A percentile compares a stretch with the other conserved stretches of the same genome.
These are phyloP conservation scores for Cadophora sp. DNA, from an alignment of 2,329 filamentous ascomycete species.

Conservation along the genomic window DNA sequence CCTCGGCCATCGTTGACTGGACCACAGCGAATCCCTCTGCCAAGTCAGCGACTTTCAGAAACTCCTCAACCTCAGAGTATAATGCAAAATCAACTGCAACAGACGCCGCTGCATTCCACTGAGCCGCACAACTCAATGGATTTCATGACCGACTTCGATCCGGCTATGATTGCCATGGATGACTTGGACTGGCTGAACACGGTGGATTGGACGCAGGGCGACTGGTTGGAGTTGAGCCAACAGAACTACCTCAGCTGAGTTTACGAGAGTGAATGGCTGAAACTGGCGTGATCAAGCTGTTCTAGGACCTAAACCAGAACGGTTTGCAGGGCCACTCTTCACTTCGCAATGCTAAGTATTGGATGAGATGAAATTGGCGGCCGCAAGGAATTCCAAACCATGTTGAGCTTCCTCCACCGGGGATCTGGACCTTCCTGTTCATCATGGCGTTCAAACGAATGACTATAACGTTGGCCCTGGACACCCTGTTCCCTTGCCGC, in stretches of 20 bases:
- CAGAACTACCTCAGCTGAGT: slow-evolving; percentile 15
- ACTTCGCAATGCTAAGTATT: not conserved
- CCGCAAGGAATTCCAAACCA: too few species aligned
- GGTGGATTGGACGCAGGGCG: slow-evolving; percentile 37
- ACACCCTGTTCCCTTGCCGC: too few species aligned
- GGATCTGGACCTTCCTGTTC: too few species aligned
- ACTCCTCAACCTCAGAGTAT: not conserved
- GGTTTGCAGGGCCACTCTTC: not conserved
- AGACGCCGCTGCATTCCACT: not conserved
- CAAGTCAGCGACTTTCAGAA: not conserved
- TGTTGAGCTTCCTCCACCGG: too few species aligned
- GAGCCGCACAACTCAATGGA: slow-evolving; percentile 6
- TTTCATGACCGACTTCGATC: slow-evolving; percentile 20
- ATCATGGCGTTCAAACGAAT: too few species aligned
- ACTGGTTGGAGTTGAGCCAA: slow-evolving; percentile 32
- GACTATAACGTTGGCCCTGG: too few species aligned
- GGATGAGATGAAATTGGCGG: too few species aligned
- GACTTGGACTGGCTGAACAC: slow-evolving; percentile 34
- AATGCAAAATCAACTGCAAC: slow-evolving; percentile 5
- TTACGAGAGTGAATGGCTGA: not conserved
- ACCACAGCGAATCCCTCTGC: not conserved
- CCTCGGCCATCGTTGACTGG: not conserved
- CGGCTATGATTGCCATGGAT: slow-evolving; percentile 22
- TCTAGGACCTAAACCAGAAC: too few species aligned
- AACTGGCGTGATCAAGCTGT: too few species aligned